Conservation (phyloP, 495 filamentous ascomycete genomes). For the Hypoxylon rickii region DNA sequence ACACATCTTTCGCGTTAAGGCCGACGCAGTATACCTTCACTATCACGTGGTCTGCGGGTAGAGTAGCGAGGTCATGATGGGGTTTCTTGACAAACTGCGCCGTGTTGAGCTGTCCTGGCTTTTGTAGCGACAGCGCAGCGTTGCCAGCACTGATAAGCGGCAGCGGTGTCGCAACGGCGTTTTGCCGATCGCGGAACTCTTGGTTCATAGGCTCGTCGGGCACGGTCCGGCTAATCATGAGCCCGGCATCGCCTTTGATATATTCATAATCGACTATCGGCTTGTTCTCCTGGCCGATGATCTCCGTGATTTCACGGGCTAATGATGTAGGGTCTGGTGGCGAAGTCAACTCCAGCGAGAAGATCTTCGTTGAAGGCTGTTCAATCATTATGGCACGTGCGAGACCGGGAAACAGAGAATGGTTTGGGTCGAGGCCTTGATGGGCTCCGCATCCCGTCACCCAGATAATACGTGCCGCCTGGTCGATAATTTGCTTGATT, state of each 20-base stretch:
- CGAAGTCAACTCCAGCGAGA: constrained; percentile 36
- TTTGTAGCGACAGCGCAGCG: constrained; percentile 1
- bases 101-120: not conserved
- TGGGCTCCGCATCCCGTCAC: constrained; percentile 32
- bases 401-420: constrained; percentile 37
- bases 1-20: constrained; percentile 4
- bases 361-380: constrained; percentile 42
- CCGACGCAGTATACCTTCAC: constrained; percentile 54
- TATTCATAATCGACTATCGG: constrained; percentile 27
- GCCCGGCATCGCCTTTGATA: constrained; percentile 20
- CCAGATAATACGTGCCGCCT: constrained; percentile 40
- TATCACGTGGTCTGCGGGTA: constrained; percentile 41
- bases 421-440: constrained; percentile 28
- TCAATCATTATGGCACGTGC: constrained; percentile 41
- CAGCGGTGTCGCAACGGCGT: constrained; percentile 2
- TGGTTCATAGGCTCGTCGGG: constrained; percentile 33
- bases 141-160: constrained; percentile 12
- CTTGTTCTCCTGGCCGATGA: constrained; percentile 2
- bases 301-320: constrained; percentile 1
- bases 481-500: constrained; percentile 39
- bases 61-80: not conserved
- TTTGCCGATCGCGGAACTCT: constrained; percentile 24
- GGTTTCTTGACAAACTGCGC: constrained; percentile 1
- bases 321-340: not conserved
- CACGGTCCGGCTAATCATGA: constrained; percentile 34